A percentile compares a stretch with the other conserved stretches of the same genome.
Conservation (phyloP, 2,329 filamentous ascomycete species). For the Onygenales sp. region DNA sequence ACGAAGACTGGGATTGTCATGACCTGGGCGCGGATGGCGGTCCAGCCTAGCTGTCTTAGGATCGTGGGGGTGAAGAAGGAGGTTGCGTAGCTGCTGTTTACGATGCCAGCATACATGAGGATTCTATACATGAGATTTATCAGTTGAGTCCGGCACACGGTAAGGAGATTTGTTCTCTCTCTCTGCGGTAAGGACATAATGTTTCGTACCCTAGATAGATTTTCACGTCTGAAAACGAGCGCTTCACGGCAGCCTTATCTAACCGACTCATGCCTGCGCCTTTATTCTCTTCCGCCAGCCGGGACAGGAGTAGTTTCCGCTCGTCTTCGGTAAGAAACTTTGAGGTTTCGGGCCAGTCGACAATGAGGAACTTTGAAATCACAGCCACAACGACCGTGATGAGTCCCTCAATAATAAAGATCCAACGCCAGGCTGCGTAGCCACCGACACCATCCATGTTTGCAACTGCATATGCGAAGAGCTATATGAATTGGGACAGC, state of each 20-base stretch:
- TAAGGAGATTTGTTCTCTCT: not conserved
- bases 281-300: conserved; percentile 35
- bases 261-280: conserved; percentile 45
- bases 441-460: conserved; percentile 32
- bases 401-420: conserved; percentile 42
- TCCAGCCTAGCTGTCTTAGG: conserved; percentile 45
- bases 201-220: conserved; percentile 32
- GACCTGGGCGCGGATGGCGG: conserved; percentile 41
- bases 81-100: conserved; percentile 37
- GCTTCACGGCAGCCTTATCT: conserved; percentile 37
- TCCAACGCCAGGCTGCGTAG: conserved; percentile 37
- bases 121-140: conserved; percentile 41
- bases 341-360: conserved; percentile 35
- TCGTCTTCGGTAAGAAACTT: conserved; percentile 40
- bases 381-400: conserved; percentile 39
- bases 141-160: not conserved
- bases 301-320: conserved; percentile 32
- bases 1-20: conserved; percentile 48
- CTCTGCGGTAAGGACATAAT: too few relatives aligned
- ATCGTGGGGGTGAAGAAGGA: conserved; percentile 36
- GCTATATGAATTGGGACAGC: conserved; percentile 13
- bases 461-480: conserved; percentile 34
- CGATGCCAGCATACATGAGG: conserved; percentile 55
- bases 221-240: conserved; percentile 41
- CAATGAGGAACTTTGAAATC: conserved; percentile 41